Conservation (phyloP, 257 asterid species). For the Thymus quinquecostatus region DNA sequence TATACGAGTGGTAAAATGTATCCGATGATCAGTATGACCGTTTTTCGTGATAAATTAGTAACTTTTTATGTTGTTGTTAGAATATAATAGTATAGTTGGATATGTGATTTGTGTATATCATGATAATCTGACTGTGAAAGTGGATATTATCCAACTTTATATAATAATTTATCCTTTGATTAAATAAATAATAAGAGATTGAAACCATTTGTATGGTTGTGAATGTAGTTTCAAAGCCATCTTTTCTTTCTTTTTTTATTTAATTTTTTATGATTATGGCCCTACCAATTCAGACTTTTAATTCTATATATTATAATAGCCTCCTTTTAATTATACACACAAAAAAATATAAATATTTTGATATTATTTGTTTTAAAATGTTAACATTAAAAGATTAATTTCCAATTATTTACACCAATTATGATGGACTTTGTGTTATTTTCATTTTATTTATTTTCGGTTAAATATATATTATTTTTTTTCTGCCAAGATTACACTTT, state of each 20-base stretch:
- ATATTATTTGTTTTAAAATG: no score
- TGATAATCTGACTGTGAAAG: slow-evolving; percentile 39
- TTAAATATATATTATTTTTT: neutral
- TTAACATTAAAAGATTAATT: no score
- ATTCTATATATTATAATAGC: neutral
- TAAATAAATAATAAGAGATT: slow-evolving; percentile 11
- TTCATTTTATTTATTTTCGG: no score
- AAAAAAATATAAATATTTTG: no score
- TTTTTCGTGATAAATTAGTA: neutral
- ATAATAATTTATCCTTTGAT: slow-evolving; percentile 19
- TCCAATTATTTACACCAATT: no score
- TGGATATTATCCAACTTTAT: slow-evolving; percentile 32
- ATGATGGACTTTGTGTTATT: no score
- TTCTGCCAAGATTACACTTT: neutral
- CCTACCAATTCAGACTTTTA: neutral
- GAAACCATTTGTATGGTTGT: slow-evolving; percentile 29
- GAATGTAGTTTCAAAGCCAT: slow-evolving; percentile 14
- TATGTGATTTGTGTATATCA: slow-evolving; percentile 23
- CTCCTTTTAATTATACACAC: no score
- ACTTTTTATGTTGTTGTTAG: neutral
- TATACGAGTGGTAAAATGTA: no score
- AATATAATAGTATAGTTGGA: neutral
- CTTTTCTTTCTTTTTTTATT: neutral
- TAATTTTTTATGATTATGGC: slow-evolving; percentile 3
- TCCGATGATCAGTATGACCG: no score